Evolutionary conservation across 805 yeast species (phyloP).

Genomic region (Candida ulmi): DNA sequence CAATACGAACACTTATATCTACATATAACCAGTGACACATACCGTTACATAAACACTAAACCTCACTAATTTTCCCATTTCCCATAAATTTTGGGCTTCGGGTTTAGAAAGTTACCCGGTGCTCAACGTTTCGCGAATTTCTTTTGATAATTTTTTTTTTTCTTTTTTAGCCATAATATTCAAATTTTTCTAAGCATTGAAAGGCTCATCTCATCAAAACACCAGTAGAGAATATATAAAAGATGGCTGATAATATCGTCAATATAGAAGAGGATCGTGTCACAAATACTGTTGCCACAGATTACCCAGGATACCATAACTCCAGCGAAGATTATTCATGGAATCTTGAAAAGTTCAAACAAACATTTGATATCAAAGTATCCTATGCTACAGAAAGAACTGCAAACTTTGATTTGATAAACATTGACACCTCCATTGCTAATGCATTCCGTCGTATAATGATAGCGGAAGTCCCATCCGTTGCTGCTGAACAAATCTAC

Average conservation of each 20-base stretch:
- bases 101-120: too few relatives aligned
- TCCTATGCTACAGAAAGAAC: slow-evolving; percentile 58
- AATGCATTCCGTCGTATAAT: slow-evolving; percentile 96
- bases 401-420: slow-evolving; percentile 82
- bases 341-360: slow-evolving; percentile 77
- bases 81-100: too few relatives aligned
- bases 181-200: not conserved
- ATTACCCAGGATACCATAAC: slow-evolving; percentile 81
- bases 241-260: slow-evolving; percentile 50
- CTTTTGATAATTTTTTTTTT: not conserved
- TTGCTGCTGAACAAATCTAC: slow-evolving; percentile 89
- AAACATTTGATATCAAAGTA: slow-evolving; percentile 60
- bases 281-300: slow-evolving; percentile 82
- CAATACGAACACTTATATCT: too few relatives aligned
- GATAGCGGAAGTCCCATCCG: slow-evolving; percentile 95
- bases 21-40: too few relatives aligned
- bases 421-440: slow-evolving; percentile 87
- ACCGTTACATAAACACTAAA: too few relatives aligned
- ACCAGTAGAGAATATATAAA: too few relatives aligned
- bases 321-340: slow-evolving; percentile 64
- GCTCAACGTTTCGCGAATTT: not conserved
- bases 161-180: not conserved
- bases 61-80: too few relatives aligned
- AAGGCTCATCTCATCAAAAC: slow-evolving; percentile 1
- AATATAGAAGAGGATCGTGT: slow-evolving; percentile 89